Percentiles rank a stretch among this genome's conserved stretches.
phyloP scores from a whole-genome alignment of 331 rosid genomes.

The Acacia pycnantha region DNA sequence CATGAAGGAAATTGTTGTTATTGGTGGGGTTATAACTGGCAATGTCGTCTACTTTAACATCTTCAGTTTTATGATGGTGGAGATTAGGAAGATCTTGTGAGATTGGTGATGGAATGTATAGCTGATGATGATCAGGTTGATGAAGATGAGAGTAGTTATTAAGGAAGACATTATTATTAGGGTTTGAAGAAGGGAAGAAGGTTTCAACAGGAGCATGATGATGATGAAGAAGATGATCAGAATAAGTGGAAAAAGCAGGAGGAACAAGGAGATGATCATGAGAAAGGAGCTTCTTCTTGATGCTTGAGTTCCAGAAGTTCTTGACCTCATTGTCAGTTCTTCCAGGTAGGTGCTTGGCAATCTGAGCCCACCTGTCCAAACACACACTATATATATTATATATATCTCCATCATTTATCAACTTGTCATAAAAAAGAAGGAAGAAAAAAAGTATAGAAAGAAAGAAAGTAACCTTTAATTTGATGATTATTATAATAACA shows the following conservation, averaged over 20 bases:
- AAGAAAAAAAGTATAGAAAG: conserved; percentile 6
- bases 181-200: conserved; percentile 55
- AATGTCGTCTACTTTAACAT: conserved; percentile 41
- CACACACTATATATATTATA: too few species aligned
- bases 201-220: conserved; percentile 36
- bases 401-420: neutral
- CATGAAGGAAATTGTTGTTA: conserved; percentile 34
- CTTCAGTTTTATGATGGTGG: conserved; percentile 3
- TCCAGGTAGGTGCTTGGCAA: conserved; percentile 98
- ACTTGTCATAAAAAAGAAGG: neutral
- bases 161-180: conserved; percentile 44
- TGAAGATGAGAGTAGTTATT: conserved; percentile 23
- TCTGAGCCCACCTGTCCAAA: conserved; percentile 86
- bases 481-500: neutral
- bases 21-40: conserved; percentile 17
- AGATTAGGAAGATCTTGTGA: conserved; percentile 35
- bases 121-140: conserved; percentile 22
- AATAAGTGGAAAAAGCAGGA: conserved; percentile 49
- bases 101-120: conserved; percentile 52
- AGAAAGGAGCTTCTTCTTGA: conserved; percentile 83
- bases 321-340: conserved; percentile 98
- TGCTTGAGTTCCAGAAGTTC: conserved; percentile 98
- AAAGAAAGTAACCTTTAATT: neutral
- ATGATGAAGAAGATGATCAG: conserved; percentile 41
- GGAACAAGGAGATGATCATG: conserved; percentile 49